Conservation (phyloP, 2,329 filamentous ascomycete genomes). For the Fusarium compactum region DNA sequence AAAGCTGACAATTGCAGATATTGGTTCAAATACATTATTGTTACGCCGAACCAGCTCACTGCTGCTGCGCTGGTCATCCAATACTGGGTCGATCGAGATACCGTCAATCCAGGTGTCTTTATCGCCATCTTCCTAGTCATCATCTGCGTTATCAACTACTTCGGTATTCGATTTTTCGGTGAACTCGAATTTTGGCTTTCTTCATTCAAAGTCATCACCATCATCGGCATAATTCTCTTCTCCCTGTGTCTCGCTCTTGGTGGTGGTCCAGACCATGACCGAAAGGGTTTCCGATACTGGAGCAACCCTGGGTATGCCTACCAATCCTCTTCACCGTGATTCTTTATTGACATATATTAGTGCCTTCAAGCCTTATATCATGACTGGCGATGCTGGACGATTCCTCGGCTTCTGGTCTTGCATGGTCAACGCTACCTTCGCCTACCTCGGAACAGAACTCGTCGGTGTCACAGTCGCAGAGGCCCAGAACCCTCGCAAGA, state of each 20-base stretch:
- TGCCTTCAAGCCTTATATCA: slow-evolving; percentile 51
- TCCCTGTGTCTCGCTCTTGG: slow-evolving; percentile 73
- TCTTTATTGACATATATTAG: slow-evolving; percentile 44
- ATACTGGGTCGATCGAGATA: slow-evolving; percentile 76
- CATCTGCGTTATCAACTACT: slow-evolving; percentile 77
- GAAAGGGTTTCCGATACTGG: slow-evolving; percentile 76
- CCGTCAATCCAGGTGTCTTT: slow-evolving; percentile 82
- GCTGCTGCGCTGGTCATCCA: slow-evolving; percentile 83
- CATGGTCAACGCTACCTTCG: slow-evolving; percentile 82
- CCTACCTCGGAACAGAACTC: slow-evolving; percentile 81
- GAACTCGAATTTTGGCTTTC: slow-evolving; percentile 73
- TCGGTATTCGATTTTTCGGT: slow-evolving; percentile 74
- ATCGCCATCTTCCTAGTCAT: slow-evolving; percentile 76
- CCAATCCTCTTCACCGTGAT: background rate
- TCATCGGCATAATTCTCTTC: slow-evolving; percentile 74
- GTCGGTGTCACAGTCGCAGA: slow-evolving; percentile 84
- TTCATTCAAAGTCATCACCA: slow-evolving; percentile 76
- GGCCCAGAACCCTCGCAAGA: slow-evolving; percentile 82
- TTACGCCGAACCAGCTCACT: slow-evolving; percentile 86
- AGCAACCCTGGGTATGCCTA: slow-evolving; percentile 60
- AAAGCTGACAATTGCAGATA: slow-evolving; percentile 53
- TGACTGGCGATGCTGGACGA: slow-evolving; percentile 54
- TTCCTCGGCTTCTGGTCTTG: slow-evolving; percentile 77
- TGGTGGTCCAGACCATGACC: slow-evolving; percentile 72
- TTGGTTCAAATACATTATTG: slow-evolving; percentile 86